Conservation (phyloP, 768 basidiomycete genomes). For the Suillus variegatus region DNA sequence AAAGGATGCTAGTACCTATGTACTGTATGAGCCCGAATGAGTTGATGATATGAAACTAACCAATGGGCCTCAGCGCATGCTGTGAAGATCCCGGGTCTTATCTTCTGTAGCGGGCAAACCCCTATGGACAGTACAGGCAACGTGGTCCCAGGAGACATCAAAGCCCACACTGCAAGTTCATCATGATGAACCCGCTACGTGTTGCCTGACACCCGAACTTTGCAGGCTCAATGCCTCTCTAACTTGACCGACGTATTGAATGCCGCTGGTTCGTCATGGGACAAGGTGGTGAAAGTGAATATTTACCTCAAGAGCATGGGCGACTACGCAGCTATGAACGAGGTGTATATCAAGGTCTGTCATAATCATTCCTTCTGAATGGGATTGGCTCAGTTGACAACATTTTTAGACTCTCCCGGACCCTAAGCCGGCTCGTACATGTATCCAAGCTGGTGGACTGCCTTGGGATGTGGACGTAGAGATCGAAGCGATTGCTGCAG, state of each 20-base stretch:
- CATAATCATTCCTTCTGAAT: background rate
- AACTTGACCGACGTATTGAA: slow-evolving; percentile 56
- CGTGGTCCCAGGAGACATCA: slow-evolving; percentile 54
- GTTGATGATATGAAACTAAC: background rate
- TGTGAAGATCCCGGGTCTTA: slow-evolving; percentile 55
- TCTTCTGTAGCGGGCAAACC: slow-evolving; percentile 63
- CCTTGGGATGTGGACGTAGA: slow-evolving; percentile 74
- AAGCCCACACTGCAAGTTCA: slow-evolving; percentile 56
- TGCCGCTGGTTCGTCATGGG: slow-evolving; percentile 59
- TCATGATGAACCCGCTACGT: background rate
- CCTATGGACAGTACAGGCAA: slow-evolving; percentile 51
- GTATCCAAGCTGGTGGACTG: slow-evolving; percentile 71
- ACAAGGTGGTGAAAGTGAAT: slow-evolving; percentile 58
- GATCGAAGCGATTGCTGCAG: slow-evolving; percentile 66
- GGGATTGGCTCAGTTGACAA: slow-evolving; percentile 3
- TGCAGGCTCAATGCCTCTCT: slow-evolving; percentile 55
- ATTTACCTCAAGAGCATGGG: slow-evolving; percentile 65
- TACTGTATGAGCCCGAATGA: slow-evolving; percentile 11
- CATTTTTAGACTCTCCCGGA: slow-evolving; percentile 44
- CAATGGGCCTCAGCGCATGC: slow-evolving; percentile 45
- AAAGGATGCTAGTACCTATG: slow-evolving; percentile 36
- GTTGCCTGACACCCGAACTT: background rate
- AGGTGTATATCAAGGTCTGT: slow-evolving; percentile 53
- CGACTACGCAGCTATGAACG: slow-evolving; percentile 57
- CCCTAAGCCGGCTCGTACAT: slow-evolving; percentile 73